Percentiles rank a stretch among this genome's conserved stretches.
Conservation (phyloP, 768 basidiomycete genomes). For the Termitomyces bulborhizus region DNA sequence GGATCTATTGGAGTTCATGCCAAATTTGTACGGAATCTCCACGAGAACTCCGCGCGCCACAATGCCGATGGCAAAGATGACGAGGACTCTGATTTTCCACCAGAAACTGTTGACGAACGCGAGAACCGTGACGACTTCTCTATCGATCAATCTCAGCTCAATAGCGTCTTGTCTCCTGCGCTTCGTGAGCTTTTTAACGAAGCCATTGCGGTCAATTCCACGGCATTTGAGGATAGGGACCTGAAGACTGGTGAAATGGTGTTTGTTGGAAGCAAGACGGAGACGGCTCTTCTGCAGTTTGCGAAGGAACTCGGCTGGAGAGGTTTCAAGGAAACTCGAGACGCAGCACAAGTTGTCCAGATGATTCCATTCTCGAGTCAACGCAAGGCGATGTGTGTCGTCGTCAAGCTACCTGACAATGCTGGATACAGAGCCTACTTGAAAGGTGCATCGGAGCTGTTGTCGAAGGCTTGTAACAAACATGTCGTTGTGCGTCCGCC, state of each 20-base stretch:
- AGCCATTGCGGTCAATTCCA: conserved; percentile 87
- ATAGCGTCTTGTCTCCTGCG: conserved; percentile 51
- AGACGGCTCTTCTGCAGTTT: conserved; percentile 84
- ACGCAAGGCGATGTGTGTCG: conserved; percentile 92
- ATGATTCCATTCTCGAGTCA: conserved; percentile 94
- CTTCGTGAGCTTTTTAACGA: conserved; percentile 71
- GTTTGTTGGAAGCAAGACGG: conserved; percentile 94
- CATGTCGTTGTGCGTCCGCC: conserved; percentile 65
- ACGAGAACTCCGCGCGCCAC: conserved; percentile 63
- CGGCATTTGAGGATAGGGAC: conserved; percentile 84
- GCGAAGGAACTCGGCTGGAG: conserved; percentile 77
- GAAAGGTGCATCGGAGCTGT: conserved; percentile 94
- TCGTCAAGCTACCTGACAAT: conserved; percentile 49
- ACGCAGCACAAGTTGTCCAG: conserved; percentile 58
- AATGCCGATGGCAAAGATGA: conserved; percentile 58
- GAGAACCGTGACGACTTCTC: conserved; percentile 73
- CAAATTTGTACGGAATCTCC: conserved; percentile 82
- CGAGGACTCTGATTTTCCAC: conserved; percentile 22
- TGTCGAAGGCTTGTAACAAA: conserved; percentile 65
- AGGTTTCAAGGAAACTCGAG: conserved; percentile 62
- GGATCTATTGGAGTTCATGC: conserved; percentile 91
- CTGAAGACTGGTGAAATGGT: conserved; percentile 48
- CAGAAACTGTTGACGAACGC: conserved; percentile 22
- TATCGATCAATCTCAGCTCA: conserved; percentile 72
- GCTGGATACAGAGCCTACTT: conserved; percentile 59